Conservation (phyloP, 306 rosid species). For the Purshia tridentata region DNA sequence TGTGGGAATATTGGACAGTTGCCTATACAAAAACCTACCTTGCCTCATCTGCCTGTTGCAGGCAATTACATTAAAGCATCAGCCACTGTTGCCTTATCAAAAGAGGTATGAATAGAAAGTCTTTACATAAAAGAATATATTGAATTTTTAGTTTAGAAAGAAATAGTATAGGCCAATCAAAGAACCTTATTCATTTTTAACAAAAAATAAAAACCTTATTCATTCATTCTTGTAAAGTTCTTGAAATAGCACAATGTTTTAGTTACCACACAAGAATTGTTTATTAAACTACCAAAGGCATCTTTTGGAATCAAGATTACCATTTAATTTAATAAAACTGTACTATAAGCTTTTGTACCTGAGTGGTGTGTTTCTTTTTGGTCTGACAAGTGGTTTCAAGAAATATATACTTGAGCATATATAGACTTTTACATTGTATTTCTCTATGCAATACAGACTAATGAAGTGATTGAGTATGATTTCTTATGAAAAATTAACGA, state of each 20-base stretch:
- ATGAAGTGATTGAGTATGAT: not conserved
- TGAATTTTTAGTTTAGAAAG: not conserved
- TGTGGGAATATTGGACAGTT: slow-evolving; percentile 15
- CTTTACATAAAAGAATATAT: not conserved
- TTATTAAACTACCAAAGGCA: not conserved
- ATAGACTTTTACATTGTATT: no score
- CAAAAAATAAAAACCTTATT: not conserved
- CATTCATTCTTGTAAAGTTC: not conserved
- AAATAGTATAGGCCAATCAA: slow-evolving; percentile 1
- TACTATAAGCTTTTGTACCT: no score
- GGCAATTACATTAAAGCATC: not conserved
- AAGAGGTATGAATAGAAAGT: not conserved
- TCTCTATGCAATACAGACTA: no score
- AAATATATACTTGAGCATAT: no score
- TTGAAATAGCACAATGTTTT: not conserved
- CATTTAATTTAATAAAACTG: no score
- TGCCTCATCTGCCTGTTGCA: not conserved
- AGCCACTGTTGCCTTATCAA: slow-evolving; percentile 10
- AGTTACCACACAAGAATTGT: not conserved
- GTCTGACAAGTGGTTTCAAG: no score
- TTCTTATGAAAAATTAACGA: not conserved
- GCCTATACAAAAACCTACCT: not conserved
- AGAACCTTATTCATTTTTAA: not conserved
- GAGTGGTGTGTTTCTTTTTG: no score
- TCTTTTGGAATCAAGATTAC: not conserved